Evolutionary conservation across 768 basidiomycete species (phyloP).

Genomic region (Solioccasus polychromus): DNA sequence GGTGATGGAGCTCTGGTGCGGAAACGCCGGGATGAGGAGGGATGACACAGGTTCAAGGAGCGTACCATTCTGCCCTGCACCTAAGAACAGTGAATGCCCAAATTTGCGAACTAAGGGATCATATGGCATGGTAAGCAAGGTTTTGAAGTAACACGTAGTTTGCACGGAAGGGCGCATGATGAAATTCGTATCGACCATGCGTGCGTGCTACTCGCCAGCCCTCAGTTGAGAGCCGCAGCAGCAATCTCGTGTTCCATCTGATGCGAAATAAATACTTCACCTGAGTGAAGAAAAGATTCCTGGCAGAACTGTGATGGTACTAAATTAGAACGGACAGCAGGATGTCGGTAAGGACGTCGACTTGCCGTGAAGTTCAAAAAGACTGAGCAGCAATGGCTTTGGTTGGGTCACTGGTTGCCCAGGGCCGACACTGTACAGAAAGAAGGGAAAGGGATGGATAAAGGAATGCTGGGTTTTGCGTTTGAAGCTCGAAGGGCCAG

Average conservation of each 20-base stretch:
- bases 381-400: too few species aligned
- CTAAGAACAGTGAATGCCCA: not conserved
- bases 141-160: not conserved
- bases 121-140: conserved; percentile 6
- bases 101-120: conserved; percentile 1
- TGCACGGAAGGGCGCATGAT: not conserved
- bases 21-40: too few species aligned
- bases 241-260: not conserved
- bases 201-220: not conserved
- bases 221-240: not conserved
- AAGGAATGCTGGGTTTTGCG: conserved; percentile 11
- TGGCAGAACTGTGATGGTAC: not conserved
- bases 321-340: too few species aligned
- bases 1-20: not conserved
- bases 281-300: conserved; percentile 1
- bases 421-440: not conserved
- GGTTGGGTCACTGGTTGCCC: too few species aligned
- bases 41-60: not conserved
- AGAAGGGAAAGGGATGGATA: not conserved
- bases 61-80: conserved; percentile 5
- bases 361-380: too few species aligned
- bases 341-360: too few species aligned
- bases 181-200: not conserved
- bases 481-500: not conserved
- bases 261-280: conserved; percentile 9